Conservation (phyloP, 768 basidiomycete species). For the Boletus rubroflammeus region DNA sequence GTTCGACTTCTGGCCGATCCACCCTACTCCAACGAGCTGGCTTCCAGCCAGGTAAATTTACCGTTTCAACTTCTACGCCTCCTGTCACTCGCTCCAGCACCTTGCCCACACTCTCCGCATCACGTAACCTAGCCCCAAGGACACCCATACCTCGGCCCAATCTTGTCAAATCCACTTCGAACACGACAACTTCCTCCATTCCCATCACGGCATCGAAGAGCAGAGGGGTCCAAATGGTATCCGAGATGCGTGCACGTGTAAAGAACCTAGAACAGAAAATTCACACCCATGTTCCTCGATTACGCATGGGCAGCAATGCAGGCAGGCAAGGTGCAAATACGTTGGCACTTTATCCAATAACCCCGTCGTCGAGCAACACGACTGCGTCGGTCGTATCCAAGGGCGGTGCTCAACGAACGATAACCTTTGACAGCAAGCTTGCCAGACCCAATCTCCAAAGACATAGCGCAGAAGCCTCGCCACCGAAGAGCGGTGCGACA, state of each 20-base stretch:
- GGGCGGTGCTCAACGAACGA: constrained; percentile 14
- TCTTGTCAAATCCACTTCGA: constrained; percentile 39
- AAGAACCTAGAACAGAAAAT: constrained; percentile 82
- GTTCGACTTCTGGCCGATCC: constrained; percentile 40
- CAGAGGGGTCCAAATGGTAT: constrained; percentile 89
- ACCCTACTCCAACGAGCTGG: constrained; percentile 50
- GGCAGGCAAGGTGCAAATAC: constrained; percentile 45
- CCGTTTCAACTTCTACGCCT: constrained; percentile 40
- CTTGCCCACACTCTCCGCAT: constrained; percentile 47
- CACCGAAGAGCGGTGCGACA: constrained; percentile 35
- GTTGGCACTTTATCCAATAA: constrained; percentile 32
- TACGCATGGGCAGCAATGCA: constrained; percentile 77
- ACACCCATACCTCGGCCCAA: constrained; percentile 40
- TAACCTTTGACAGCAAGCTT: constrained; percentile 20
- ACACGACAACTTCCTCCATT: constrained; percentile 28
- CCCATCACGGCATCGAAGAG: constrained; percentile 56
- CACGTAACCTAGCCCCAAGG: constrained; percentile 44
- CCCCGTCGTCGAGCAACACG: constrained; percentile 37
- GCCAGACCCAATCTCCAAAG: constrained; percentile 34
- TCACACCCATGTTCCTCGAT: constrained; percentile 78
- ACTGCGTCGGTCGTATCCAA: constrained; percentile 31
- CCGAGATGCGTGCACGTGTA: constrained; percentile 85
- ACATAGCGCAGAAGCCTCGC: constrained; percentile 43
- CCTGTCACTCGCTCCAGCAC: constrained; percentile 57
- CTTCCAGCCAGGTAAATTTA: constrained; percentile 44